Percentiles rank a stretch among this genome's conserved stretches.
Evolutionary conservation across 2,329 filamentous ascomycete species (phyloP).

Genomic region (Geoglossum cookeanum): DNA sequence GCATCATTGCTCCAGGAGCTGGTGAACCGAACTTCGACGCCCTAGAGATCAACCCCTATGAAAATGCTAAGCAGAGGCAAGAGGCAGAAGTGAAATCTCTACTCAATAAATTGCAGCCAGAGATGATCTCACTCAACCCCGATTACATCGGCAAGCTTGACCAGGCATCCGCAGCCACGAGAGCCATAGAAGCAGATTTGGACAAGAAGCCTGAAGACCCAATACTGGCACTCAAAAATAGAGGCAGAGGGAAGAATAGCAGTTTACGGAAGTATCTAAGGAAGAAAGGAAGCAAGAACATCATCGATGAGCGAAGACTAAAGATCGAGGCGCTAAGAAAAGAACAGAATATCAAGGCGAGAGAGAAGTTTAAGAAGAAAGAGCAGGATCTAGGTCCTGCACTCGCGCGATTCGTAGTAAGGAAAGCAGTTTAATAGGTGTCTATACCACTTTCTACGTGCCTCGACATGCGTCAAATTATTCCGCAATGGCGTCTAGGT

Average conservation of each 20-base stretch:
- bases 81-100: constrained; percentile 78
- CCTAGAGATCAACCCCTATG: constrained; percentile 85
- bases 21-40: constrained; percentile 95
- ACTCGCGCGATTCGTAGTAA: constrained; percentile 63
- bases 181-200: constrained; percentile 57
- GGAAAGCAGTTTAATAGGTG: constrained; percentile 25
- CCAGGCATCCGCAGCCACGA: constrained; percentile 57
- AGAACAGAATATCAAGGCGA: constrained; percentile 45
- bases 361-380: constrained; percentile 46
- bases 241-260: constrained; percentile 75
- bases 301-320: constrained; percentile 88
- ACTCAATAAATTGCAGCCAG: constrained; percentile 85
- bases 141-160: constrained; percentile 83
- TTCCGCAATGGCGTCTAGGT: neutral
- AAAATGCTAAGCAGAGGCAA: constrained; percentile 79
- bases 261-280: constrained; percentile 72
- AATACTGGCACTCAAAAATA: constrained; percentile 46
- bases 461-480: neutral
- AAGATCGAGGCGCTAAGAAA: constrained; percentile 67
- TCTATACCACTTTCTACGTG: neutral
- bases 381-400: constrained; percentile 67
- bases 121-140: constrained; percentile 92
- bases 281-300: constrained; percentile 82
- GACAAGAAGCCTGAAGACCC: constrained; percentile 47
- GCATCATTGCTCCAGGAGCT: constrained; percentile 79